phyloP scores from a whole-genome alignment of 257 asterid species.

The Jacaranda mimosifolia region DNA sequence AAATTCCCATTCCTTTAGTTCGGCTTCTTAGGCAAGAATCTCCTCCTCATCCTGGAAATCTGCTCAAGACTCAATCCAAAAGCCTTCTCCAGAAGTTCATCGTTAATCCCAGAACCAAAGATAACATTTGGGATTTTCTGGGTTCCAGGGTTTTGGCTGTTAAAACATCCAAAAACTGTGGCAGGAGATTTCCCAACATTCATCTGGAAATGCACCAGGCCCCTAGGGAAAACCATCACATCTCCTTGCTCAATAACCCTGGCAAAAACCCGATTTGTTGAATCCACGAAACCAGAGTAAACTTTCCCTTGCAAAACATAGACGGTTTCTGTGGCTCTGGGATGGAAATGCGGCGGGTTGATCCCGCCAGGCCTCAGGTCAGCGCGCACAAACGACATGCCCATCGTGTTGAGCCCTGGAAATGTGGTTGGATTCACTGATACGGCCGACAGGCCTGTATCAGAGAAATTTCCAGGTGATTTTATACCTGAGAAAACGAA shows the following conservation, averaged over 20 bases:
- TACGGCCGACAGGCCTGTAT: conserved; percentile 48
- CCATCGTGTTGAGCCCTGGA: conserved; percentile 69
- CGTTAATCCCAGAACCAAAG: conserved; percentile 67
- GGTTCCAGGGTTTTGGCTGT: conserved; percentile 66
- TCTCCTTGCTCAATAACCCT: conserved; percentile 65
- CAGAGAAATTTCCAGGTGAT: conserved; percentile 55
- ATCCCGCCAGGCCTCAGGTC: conserved; percentile 65
- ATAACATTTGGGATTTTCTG: conserved; percentile 57
- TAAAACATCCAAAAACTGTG: conserved; percentile 54
- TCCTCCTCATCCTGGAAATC: conserved; percentile 52
- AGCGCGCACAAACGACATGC: conserved; percentile 63
- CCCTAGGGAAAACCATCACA: conserved; percentile 68
- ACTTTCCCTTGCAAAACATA: conserved; percentile 56
- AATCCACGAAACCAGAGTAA: conserved; percentile 63
- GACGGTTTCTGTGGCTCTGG: conserved; percentile 63
- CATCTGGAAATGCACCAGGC: conserved; percentile 73
- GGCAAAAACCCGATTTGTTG: conserved; percentile 54
- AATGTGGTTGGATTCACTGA: conserved; percentile 46
- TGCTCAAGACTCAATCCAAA: conserved; percentile 59
- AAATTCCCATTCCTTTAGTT: neutral
- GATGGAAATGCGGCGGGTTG: conserved; percentile 66
- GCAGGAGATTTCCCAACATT: conserved; percentile 58
- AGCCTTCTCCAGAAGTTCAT: conserved; percentile 66
- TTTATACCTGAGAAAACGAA: conserved; percentile 56
- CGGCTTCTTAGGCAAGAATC: conserved; percentile 43